Evolutionary conservation across 805 yeast genomes (phyloP), one percentile per base, ranked within the genome.

Genomic region (Helenozyma rhizophorensis): DNA sequence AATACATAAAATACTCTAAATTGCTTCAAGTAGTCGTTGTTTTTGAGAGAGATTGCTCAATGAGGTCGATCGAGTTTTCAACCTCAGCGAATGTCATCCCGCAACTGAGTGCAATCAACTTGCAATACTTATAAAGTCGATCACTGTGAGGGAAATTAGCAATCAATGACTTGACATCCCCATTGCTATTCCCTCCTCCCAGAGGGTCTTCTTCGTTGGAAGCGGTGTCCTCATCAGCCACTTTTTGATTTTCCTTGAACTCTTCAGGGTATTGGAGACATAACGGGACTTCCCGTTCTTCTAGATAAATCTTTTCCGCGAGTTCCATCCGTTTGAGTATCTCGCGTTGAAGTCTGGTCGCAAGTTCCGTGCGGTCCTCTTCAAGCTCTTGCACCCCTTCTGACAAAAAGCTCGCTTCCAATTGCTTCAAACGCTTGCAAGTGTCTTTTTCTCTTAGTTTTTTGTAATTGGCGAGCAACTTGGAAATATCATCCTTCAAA

Each of bases 81-180:
- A 65, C 68, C 27, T 66, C 70, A 22, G 50, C 44, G 33, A 62
- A 41, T 26, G 59, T 45, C 68, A 66, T 62, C 10, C 68, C 72
- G 36, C 71, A 66, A 38, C 71, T 64, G 15, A 60, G 43, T 10
- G 71, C 56, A 6, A 66, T 61, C 34, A 66, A 50, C 37, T 56
- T 55, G 41, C 70, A 62, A 41, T 66, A 66, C 40, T 66, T 66
- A 47, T 53, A 53, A 21, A 65, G 50, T 28, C 52, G 53, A 36
- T 62, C 67, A 24, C 54, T 56, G 6, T 50, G 38, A 3, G 66
- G 56, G 34, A 49, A 56, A 28, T 42, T 43, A 16, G 54, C 43
- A 12, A 54, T 48, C 11, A 48, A 40, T 13, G 57, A 48, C n/a
- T 24, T 19, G 23, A 21, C 6, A n/a, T 17, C 22, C 7, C 21